Base-by-base conservation (phyloP, 352 stramenopile species). In the Globisporangium nodosum region DNA sequence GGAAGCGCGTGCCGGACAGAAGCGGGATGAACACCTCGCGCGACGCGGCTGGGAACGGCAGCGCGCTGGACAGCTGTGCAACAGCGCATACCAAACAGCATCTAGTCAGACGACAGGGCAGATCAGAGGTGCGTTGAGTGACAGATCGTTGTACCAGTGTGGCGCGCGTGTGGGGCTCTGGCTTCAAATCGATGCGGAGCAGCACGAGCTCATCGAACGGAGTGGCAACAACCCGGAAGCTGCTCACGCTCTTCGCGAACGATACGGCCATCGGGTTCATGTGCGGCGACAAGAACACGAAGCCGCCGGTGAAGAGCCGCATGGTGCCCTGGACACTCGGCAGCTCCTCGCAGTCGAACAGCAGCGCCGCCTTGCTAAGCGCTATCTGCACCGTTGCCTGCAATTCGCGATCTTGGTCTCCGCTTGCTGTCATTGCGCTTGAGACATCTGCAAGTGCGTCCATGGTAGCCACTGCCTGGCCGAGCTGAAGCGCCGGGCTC, bases 241-340 rank as follows among this genome's bases (percentile, higher is more conserved):
- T 78, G 40, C 54, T 54, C 15, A 88, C 75, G 55, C 79, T 72
- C 31, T 69, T 80, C 21, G 74, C 68, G 49, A 92, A 81, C 0
- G 83, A 90, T 8, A 92, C 66, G 18, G 88, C 20, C 3, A 90
- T 68, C 0, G 81, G 80, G 31, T 83, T 86, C 46, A 86, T 56
- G 42, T 88, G 61, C 1, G 75, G 64, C 21, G 62, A 72, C 30
- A 71, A 64, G 61, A 92, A 90, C 43, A 88, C 65, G 39, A 92
- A 82, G 0, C 83, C 83, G 24, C 69, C 65, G 0, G 66, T 71
- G 45, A 81, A 88, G 31, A 86, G 58, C 16, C 73, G 68, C 72
- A 88, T 80, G 1, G 31, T 77, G 18, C 82, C 82, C 37, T 69
- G 48, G 0, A 88, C 50, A 9, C 74, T 61, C 2, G 80, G 68